A percentile compares a stretch with the other conserved stretches of the same genome.
Evolutionary conservation across 2,329 filamentous ascomycete genomes (phyloP).

Genomic region (Xylaria sp.): DNA sequence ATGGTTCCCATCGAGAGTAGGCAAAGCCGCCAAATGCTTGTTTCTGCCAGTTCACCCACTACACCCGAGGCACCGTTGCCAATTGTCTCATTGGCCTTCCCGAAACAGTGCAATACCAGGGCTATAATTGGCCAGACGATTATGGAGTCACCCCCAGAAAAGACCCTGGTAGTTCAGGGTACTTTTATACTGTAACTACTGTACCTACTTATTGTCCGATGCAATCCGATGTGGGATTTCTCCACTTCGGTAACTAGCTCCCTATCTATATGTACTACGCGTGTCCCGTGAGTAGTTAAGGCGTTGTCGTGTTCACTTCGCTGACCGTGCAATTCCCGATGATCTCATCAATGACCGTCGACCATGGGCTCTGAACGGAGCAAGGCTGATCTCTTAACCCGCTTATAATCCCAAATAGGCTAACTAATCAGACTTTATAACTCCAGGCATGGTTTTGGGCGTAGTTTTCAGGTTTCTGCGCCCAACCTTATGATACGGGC

Average conservation of each 20-base stretch:
- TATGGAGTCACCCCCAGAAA: constrained; percentile 17
- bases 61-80: neutral
- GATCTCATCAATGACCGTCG: constrained; percentile 11
- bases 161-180: constrained; percentile 7
- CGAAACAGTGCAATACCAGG: constrained; percentile 15
- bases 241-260: constrained; percentile 12
- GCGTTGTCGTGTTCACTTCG: constrained; percentile 3
- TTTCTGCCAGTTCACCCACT: constrained; percentile 20
- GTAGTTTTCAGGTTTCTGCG: neutral
- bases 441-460: neutral
- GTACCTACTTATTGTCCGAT: constrained; percentile 14
- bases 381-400: constrained; percentile 2
- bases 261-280: neutral
- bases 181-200: neutral
- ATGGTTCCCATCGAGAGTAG: constrained; percentile 7
- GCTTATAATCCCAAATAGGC: neutral
- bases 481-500: neutral
- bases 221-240: constrained; percentile 17
- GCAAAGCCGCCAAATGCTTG: constrained; percentile 31
- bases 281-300: neutral
- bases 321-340: constrained; percentile 23
- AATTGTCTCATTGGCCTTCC: constrained; percentile 23
- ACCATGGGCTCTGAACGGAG: neutral
- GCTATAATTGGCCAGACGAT: constrained; percentile 16
- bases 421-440: neutral